Evolutionary conservation across 306 rosid species (phyloP).

Genomic region (Quercus rubra): DNA sequence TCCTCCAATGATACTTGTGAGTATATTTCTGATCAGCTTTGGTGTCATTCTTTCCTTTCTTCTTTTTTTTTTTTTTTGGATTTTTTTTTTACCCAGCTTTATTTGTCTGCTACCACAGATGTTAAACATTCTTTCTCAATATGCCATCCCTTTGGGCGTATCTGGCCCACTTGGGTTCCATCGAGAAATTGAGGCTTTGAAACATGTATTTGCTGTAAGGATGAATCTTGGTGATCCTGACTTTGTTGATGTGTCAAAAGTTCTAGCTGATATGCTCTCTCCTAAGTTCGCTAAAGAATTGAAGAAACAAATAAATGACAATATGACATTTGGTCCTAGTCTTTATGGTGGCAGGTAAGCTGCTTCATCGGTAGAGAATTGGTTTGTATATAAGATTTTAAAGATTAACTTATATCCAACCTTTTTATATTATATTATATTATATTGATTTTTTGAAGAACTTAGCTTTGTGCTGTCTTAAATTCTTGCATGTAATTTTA

Average conservation of each 20-base stretch:
- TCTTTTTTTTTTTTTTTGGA: not conserved
- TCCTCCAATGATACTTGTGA: conserved; percentile 71
- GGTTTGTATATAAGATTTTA: conserved; percentile 5
- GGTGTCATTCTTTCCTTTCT: not conserved
- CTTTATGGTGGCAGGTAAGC: conserved; percentile 76
- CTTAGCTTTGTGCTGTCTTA: not conserved
- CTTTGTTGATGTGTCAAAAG: conserved; percentile 52
- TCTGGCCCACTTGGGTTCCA: conserved; percentile 70
- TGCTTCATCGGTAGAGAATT: not conserved
- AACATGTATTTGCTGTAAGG: conserved; percentile 65
- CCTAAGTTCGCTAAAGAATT: conserved; percentile 54
- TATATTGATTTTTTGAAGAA: not conserved
- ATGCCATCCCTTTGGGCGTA: conserved; percentile 54
- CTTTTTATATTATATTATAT: not conserved
- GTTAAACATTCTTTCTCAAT: conserved; percentile 70
- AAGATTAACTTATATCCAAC: not conserved
- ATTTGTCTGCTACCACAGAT: conserved; percentile 39
- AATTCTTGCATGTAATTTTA: not conserved
- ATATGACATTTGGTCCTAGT: conserved; percentile 51
- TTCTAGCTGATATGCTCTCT: conserved; percentile 79
- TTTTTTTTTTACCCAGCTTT: not conserved
- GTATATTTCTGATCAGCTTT: conserved; percentile 13
- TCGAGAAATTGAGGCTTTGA: conserved; percentile 74
- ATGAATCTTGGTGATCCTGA: conserved; percentile 92
- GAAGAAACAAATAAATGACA: conserved; percentile 58